phyloP scores from a whole-genome alignment of 768 basidiomycete species.

The Tricholoma sp. region DNA sequence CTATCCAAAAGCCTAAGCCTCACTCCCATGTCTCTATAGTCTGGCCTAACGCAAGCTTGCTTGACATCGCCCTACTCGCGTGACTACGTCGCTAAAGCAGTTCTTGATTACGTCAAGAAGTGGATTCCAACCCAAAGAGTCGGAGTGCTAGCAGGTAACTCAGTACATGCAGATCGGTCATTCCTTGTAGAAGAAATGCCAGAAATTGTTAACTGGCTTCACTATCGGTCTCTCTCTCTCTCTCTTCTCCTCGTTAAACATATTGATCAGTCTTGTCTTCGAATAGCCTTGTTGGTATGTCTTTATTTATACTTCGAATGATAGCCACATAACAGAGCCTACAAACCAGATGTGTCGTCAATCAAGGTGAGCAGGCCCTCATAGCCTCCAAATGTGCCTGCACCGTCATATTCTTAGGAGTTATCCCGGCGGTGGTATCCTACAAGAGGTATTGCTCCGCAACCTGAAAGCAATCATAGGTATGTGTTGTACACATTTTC shows the following conservation, averaged over 20 bases:
- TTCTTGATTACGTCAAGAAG: conserved; percentile 75
- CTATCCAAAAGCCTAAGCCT: background rate
- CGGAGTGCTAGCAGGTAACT: conserved; percentile 81
- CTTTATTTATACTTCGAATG: background rate
- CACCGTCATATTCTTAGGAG: conserved; percentile 42
- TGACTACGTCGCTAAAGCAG: conserved; percentile 51
- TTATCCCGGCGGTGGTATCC: conserved; percentile 72
- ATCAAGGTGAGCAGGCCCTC: conserved; percentile 49
- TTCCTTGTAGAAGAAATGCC: conserved; percentile 82
- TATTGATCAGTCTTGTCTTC: conserved; percentile 1
- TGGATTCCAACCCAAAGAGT: conserved; percentile 68
- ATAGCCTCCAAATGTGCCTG: background rate
- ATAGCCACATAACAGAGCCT: conserved; percentile 1
- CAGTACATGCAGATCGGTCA: conserved; percentile 74
- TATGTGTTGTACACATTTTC: conserved; percentile 20
- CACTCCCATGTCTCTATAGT: conserved; percentile 34
- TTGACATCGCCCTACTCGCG: conserved; percentile 61
- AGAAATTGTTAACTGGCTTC: conserved; percentile 69
- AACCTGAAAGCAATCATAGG: conserved; percentile 52
- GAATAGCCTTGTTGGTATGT: conserved; percentile 66
- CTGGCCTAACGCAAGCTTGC: conserved; percentile 80
- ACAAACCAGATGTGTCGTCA: conserved; percentile 67
- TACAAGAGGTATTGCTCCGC: conserved; percentile 24
- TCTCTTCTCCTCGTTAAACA: background rate
- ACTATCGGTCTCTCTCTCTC: conserved; percentile 60